Percentiles rank a stretch among this genome's conserved stretches.
phyloP scores from a whole-genome alignment of 2,329 filamentous ascomycete genomes.

The Zymoseptoria crescenta region DNA sequence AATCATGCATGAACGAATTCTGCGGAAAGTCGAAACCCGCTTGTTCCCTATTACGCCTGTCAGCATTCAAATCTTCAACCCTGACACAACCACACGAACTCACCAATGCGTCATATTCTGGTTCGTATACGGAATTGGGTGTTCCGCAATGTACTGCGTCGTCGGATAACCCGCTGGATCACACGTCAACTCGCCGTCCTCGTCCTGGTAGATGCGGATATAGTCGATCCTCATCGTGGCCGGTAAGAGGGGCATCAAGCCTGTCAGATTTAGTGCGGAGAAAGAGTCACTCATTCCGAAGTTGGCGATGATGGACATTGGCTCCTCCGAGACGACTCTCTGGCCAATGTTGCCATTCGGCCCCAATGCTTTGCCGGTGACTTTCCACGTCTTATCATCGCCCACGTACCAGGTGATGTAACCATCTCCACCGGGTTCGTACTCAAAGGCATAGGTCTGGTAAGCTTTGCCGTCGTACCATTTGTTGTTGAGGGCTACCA shows the following conservation, averaged over 20 bases:
- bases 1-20: constrained; percentile 54
- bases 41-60: constrained; percentile 29
- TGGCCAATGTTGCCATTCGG: constrained; percentile 64
- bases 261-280: constrained; percentile 52
- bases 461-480: constrained; percentile 60
- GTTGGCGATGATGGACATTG: constrained; percentile 60
- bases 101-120: constrained; percentile 58
- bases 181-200: constrained; percentile 51
- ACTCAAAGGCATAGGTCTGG: constrained; percentile 57
- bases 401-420: constrained; percentile 64
- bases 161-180: constrained; percentile 61
- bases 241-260: constrained; percentile 49
- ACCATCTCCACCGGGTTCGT: constrained; percentile 51
- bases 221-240: constrained; percentile 62
- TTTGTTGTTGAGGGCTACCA: constrained; percentile 55
- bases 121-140: constrained; percentile 55
- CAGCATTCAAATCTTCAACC: constrained; percentile 2
- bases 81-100: constrained; percentile 17
- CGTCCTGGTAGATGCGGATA: constrained; percentile 62
- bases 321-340: constrained; percentile 57
- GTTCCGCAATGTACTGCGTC: constrained; percentile 57
- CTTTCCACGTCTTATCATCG: constrained; percentile 55
- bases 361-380: constrained; percentile 52
- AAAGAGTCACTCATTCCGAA: constrained; percentile 64
- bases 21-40: constrained; percentile 53